Conservation (phyloP, 176 grass and related monocot species). For the Hyparrhenia diplandra region DNA sequence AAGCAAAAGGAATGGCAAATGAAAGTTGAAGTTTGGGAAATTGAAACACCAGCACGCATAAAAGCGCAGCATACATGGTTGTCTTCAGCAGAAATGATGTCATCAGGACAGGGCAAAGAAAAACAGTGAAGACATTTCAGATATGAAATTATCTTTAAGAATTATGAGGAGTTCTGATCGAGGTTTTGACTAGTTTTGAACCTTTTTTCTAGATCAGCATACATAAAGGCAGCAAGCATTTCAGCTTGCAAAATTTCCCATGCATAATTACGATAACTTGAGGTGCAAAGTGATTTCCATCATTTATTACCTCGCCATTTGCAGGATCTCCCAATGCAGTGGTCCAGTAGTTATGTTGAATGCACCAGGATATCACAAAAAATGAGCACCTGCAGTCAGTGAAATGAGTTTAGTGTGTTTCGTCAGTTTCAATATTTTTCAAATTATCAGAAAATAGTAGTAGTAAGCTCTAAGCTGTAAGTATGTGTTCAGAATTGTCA, state of each 20-base stretch:
- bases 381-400: conserved; percentile 69
- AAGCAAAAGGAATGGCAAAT: background rate
- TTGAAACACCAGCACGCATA: background rate
- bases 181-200: background rate
- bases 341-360: conserved; percentile 96
- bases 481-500: background rate
- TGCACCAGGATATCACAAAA: conserved; percentile 87
- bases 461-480: background rate
- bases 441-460: background rate
- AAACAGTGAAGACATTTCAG: conserved; percentile 3
- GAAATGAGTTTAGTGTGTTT: background rate
- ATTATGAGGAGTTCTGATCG: background rate
- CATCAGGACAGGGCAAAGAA: conserved; percentile 19
- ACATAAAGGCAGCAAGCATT: background rate
- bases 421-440: background rate
- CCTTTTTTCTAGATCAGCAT: background rate
- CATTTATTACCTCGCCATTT: conserved; percentile 68
- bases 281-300: conserved; percentile 16
- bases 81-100: conserved; percentile 45
- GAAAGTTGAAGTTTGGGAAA: background rate
- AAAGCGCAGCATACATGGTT: conserved; percentile 55
- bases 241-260: background rate
- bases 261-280: background rate
- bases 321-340: conserved; percentile 89
- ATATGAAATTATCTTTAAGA: background rate